phyloP scores from a whole-genome alignment of 1,284 basidiomycete species.

The Veloboletus limbatus region DNA sequence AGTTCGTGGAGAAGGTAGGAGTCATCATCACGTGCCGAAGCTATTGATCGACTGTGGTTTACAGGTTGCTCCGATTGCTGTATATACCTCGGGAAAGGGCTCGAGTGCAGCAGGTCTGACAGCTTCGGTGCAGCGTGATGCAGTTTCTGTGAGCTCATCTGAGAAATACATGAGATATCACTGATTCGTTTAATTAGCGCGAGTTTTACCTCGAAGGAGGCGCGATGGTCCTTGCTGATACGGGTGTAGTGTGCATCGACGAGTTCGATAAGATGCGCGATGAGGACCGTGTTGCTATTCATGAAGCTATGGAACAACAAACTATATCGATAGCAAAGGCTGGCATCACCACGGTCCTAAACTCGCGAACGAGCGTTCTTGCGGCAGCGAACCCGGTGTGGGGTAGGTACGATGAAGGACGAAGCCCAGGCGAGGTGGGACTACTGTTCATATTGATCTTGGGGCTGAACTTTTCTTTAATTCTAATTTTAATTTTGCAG shows the following conservation, averaged over 20 bases:
- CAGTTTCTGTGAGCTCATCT: conserved; percentile 69
- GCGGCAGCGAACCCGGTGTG: conserved; percentile 99
- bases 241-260: conserved; percentile 98
- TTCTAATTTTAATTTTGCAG: conserved; percentile 39
- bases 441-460: background rate
- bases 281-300: conserved; percentile 97
- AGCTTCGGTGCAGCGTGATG: conserved; percentile 94
- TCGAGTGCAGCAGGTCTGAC: conserved; percentile 98
- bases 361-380: conserved; percentile 93
- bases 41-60: conserved; percentile 2
- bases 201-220: conserved; percentile 99
- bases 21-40: background rate
- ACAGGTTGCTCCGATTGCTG: conserved; percentile 92
- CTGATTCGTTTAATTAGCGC: conserved; percentile 50
- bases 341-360: conserved; percentile 97
- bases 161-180: background rate
- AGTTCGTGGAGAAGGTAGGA: conserved; percentile 94
- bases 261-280: conserved; percentile 99
- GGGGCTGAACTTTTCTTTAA: background rate
- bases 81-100: conserved; percentile 98
- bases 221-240: conserved; percentile 98
- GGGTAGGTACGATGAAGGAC: conserved; percentile 96
- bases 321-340: conserved; percentile 99
- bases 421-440: conserved; percentile 89
- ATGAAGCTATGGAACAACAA: conserved; percentile 99